phyloP scores from a whole-genome alignment of 805 yeast species.

The Zygosaccharomyces siamensis region DNA sequence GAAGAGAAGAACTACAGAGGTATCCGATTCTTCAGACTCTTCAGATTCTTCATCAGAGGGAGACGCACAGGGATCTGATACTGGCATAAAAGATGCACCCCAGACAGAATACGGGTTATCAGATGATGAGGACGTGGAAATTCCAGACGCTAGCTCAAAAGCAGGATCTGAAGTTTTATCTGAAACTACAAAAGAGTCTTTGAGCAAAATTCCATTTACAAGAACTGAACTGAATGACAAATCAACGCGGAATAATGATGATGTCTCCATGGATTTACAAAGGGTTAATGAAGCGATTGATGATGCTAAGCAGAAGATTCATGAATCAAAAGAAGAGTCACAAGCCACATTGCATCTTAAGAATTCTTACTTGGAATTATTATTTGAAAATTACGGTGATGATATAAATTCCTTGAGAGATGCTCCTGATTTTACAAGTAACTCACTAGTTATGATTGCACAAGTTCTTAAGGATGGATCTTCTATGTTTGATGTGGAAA shows the following conservation, averaged over 20 bases:
- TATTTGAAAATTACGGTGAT: constrained; percentile 56
- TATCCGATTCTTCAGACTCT: constrained; percentile 50
- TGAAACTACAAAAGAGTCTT: constrained; percentile 19
- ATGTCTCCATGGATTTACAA: constrained; percentile 29
- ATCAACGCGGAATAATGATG: constrained; percentile 12
- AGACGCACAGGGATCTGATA: constrained; percentile 4
- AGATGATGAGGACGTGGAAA: constrained; percentile 20
- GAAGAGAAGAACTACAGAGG: constrained; percentile 80
- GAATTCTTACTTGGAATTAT: constrained; percentile 47
- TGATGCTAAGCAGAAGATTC: constrained; percentile 22
- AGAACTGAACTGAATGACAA: constrained; percentile 35
- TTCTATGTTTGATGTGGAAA: constrained; percentile 54
- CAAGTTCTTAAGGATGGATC: constrained; percentile 54
- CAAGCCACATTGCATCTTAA: constrained; percentile 22
- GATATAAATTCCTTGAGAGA: constrained; percentile 56
- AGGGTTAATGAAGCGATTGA: constrained; percentile 31
- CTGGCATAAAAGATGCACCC: constrained; percentile 5
- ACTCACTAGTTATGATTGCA: constrained; percentile 53
- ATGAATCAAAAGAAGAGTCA: constrained; percentile 1
- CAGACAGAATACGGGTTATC: constrained; percentile 2
- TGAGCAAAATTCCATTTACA: constrained; percentile 31
- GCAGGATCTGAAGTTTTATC: constrained; percentile 22
- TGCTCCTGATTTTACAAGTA: constrained; percentile 58
- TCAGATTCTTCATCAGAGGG: constrained; percentile 28
- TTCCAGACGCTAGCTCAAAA: constrained; percentile 34